phyloP scores from a whole-genome alignment of 768 basidiomycete species.

The Termitomyces sp. region DNA sequence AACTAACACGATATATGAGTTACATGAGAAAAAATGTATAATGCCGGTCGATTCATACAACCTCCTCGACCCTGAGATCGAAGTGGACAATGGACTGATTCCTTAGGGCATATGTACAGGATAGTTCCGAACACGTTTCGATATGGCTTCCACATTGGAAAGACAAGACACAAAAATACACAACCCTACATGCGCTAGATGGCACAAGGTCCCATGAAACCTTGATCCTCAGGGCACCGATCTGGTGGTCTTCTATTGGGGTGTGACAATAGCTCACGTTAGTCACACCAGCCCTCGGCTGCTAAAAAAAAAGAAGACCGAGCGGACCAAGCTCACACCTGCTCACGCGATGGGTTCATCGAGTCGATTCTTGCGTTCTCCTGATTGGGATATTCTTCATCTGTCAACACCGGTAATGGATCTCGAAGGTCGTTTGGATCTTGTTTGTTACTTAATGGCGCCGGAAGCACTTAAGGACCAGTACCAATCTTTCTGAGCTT shows the following conservation, averaged over 20 bases:
- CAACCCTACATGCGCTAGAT: slow-evolving; percentile 25
- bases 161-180: slow-evolving; percentile 25
- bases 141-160: slow-evolving; percentile 25
- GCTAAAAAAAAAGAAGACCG: slow-evolving; percentile 14
- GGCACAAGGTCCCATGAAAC: slow-evolving; percentile 18
- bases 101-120: slow-evolving; percentile 8
- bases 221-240: slow-evolving; percentile 36
- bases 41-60: slow-evolving; percentile 10
- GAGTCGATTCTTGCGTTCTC: slow-evolving; percentile 16
- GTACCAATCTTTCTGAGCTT: slow-evolving; percentile 39
- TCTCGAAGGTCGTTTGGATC: slow-evolving; percentile 35
- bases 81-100: slow-evolving; percentile 22
- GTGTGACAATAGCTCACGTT: slow-evolving; percentile 22
- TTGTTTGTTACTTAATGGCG: slow-evolving; percentile 54
- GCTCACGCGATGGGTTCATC: slow-evolving; percentile 12
- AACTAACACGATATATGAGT: slow-evolving; percentile 1
- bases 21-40: neutral
- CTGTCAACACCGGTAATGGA: slow-evolving; percentile 34
- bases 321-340: slow-evolving; percentile 13
- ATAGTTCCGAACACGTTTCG: slow-evolving; percentile 31
- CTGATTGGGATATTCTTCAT: slow-evolving; percentile 32
- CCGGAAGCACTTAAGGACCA: slow-evolving; percentile 50
- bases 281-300: slow-evolving; percentile 21
- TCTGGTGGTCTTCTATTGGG: slow-evolving; percentile 21
- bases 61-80: slow-evolving; percentile 26